Percentiles rank a stretch among this genome's conserved stretches.
Conservation (phyloP, 108 stramenopile genomes). For the Ochromonas danica region DNA sequence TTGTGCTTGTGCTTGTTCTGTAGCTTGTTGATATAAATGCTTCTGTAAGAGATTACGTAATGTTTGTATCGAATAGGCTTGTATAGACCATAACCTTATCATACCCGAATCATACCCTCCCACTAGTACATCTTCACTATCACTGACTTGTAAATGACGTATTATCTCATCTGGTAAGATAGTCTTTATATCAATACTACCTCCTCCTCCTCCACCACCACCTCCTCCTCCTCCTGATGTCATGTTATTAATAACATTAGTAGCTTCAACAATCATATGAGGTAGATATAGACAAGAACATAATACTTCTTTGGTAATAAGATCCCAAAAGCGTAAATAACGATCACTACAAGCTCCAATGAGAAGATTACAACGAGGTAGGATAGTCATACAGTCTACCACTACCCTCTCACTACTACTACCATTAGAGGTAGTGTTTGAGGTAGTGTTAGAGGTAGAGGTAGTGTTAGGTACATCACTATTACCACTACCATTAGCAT, state of each 20-base stretch:
- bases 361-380: not conserved
- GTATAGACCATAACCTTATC: not conserved
- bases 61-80: not conserved
- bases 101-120: constrained; percentile 7
- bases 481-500: too few species aligned
- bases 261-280: too few species aligned
- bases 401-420: too few species aligned
- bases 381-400: not conserved
- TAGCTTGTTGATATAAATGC: not conserved
- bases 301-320: not conserved
- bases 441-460: too few species aligned
- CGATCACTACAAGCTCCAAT: not conserved
- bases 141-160: not conserved
- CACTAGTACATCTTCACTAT: not conserved
- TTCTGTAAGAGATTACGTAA: not conserved
- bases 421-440: too few species aligned
- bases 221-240: too few species aligned
- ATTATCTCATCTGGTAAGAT: not conserved
- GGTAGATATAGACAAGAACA: not conserved
- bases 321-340: constrained; percentile 13
- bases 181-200: too few species aligned
- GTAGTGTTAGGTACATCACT: too few species aligned
- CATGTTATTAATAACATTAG: too few species aligned
- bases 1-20: not conserved
- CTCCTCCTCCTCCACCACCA: too few species aligned